These are phyloP conservation scores for Boletellus sp. DNA, from an alignment of 1,284 basidiomycete species.

Conservation along the genomic window DNA sequence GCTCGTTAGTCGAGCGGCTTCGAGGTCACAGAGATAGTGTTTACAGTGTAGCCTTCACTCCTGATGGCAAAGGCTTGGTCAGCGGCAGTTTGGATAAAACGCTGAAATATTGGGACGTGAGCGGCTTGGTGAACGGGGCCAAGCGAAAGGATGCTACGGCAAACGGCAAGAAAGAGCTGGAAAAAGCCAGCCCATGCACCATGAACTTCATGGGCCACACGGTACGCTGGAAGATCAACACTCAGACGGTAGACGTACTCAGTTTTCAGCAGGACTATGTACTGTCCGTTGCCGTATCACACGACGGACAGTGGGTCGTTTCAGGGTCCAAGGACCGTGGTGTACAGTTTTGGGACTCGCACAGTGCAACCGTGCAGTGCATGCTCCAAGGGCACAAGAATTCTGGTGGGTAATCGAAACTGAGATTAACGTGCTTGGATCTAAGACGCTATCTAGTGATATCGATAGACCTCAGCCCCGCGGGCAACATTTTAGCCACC, in stretches of 20 bases:
- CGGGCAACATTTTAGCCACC: slow-evolving; percentile 75
- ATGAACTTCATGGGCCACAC: slow-evolving; percentile 85
- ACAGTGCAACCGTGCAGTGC: slow-evolving; percentile 71
- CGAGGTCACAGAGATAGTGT: slow-evolving; percentile 83
- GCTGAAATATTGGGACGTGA: slow-evolving; percentile 84
- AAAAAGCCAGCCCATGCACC: slow-evolving; percentile 52
- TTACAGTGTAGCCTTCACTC: slow-evolving; percentile 85
- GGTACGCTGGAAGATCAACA: slow-evolving; percentile 39
- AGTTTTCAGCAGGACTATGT: slow-evolving; percentile 61
- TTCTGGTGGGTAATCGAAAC: slow-evolving; percentile 45
- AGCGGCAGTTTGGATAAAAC: slow-evolving; percentile 86
- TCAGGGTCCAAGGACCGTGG: slow-evolving; percentile 89
- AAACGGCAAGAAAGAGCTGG: slow-evolving; percentile 32
- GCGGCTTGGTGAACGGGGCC: slow-evolving; percentile 38
- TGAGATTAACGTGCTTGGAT: slow-evolving; percentile 5
- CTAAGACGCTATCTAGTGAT: slow-evolving; percentile 53
- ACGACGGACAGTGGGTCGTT: slow-evolving; percentile 85
- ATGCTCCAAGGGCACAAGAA: slow-evolving; percentile 91
- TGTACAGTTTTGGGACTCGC: slow-evolving; percentile 86
- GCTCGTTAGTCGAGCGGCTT: slow-evolving; percentile 69
- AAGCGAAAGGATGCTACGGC: slow-evolving; percentile 44
- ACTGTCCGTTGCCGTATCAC: slow-evolving; percentile 74
- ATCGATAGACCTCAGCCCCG: slow-evolving; percentile 77
- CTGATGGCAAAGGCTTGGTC: slow-evolving; percentile 76
- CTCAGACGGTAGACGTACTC: slow-evolving; percentile 3